phyloP scores from a whole-genome alignment of 1,284 basidiomycete genomes.

The Inonotus hispidus region DNA sequence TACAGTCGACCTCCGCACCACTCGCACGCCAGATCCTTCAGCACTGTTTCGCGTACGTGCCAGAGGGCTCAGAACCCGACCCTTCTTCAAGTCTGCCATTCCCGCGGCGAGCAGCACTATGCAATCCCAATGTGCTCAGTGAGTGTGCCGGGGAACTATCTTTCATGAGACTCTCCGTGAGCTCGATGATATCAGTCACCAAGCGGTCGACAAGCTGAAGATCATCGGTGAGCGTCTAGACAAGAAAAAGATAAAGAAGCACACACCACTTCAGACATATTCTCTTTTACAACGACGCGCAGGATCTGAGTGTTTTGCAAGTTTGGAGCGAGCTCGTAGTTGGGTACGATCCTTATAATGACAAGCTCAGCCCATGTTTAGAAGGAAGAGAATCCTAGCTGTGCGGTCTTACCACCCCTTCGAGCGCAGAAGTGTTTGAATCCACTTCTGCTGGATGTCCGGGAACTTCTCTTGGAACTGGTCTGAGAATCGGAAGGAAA shows the following conservation, averaged over 20 bases:
- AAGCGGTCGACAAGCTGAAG: constrained; percentile 57
- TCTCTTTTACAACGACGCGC: constrained; percentile 83
- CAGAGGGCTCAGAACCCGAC: constrained; percentile 41
- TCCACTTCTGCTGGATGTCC: constrained; percentile 81
- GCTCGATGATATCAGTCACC: constrained; percentile 54
- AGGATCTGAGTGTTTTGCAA: constrained; percentile 72
- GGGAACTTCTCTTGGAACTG: constrained; percentile 66
- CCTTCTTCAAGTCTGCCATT: constrained; percentile 40
- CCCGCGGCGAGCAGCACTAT: constrained; percentile 28
- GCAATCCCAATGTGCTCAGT: constrained; percentile 39
- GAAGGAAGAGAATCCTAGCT: neutral
- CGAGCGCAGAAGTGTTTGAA: constrained; percentile 73
- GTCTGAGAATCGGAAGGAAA: constrained; percentile 88
- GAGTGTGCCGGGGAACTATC: constrained; percentile 45
- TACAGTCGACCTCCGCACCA: neutral
- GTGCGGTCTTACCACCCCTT: constrained; percentile 61
- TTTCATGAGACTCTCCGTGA: constrained; percentile 49
- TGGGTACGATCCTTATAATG: constrained; percentile 72
- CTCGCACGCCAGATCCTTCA: constrained; percentile 26
- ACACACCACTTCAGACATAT: constrained; percentile 51
- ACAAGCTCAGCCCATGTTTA: neutral
- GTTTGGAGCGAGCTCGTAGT: constrained; percentile 75
- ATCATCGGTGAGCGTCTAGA: neutral
- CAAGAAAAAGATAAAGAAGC: neutral
- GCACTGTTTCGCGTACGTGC: constrained; percentile 65